A percentile compares a stretch with the other conserved stretches of the same genome.
These are phyloP conservation scores for Paragyromitra xinjiangensis DNA, from an alignment of 495 filamentous ascomycete genomes.

Conservation along the genomic window DNA sequence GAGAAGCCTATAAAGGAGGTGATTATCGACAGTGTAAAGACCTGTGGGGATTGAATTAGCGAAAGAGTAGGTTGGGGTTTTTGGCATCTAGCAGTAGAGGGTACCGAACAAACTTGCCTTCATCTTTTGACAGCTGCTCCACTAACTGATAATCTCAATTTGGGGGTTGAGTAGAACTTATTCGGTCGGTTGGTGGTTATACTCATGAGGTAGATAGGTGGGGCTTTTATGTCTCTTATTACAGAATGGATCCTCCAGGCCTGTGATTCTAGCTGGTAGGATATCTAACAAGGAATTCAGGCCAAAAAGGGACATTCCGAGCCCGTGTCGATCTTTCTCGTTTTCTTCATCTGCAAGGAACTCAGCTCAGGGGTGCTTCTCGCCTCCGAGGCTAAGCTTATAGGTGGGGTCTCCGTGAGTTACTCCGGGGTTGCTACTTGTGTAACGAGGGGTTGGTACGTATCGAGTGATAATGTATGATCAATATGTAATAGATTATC, in stretches of 20 bases:
- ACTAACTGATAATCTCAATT: conserved; percentile 56
- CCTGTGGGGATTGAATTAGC: too few species aligned
- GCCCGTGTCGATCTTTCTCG: background rate
- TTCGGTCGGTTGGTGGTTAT: background rate
- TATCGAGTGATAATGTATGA: background rate
- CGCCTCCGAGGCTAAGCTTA: background rate
- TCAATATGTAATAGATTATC: background rate
- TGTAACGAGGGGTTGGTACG: background rate
- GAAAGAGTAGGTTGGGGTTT: too few species aligned
- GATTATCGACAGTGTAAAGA: too few species aligned
- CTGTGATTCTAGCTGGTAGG: background rate
- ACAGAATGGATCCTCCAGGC: background rate
- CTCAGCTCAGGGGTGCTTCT: background rate
- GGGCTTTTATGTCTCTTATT: background rate
- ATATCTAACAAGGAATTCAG: background rate
- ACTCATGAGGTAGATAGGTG: background rate
- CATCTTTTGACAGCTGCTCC: conserved; percentile 55
- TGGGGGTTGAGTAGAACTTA: conserved; percentile 51
- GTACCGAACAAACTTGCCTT: conserved; percentile 5
- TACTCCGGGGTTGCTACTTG: background rate
- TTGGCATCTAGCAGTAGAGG: too few species aligned
- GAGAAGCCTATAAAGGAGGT: too few species aligned
- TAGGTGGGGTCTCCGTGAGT: background rate
- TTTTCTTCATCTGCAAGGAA: background rate
- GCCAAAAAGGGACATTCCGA: background rate